Conservation (phyloP, 257 asterid genomes). For the Fraxinus pennsylvanica region DNA sequence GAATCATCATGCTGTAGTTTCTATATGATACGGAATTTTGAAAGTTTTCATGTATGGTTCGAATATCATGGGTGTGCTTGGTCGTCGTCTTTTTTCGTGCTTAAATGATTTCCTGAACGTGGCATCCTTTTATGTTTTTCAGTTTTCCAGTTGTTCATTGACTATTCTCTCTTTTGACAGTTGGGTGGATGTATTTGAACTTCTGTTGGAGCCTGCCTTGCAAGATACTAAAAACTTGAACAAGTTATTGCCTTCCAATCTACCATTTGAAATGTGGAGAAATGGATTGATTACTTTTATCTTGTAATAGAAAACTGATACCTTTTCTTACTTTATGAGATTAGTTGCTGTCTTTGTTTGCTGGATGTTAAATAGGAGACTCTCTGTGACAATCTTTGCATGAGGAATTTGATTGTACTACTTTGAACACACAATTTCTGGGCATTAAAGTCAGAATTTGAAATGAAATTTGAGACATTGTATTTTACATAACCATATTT, state of each 20-base stretch:
- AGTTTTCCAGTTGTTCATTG: conserved; percentile 9
- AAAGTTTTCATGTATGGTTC: background rate
- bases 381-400: background rate
- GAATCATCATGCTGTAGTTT: background rate
- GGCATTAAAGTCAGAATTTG: no score
- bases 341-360: background rate
- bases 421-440: no score
- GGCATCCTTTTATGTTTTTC: background rate
- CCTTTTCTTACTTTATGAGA: background rate
- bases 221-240: conserved; percentile 17
- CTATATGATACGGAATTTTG: background rate
- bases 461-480: no score
- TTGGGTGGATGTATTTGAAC: conserved; percentile 81
- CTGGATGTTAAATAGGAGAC: background rate
- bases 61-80: background rate
- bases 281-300: background rate
- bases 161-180: conserved; percentile 44
- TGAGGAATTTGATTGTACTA: no score
- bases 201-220: conserved; percentile 11
- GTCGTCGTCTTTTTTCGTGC: no score
- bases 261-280: background rate
- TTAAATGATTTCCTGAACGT: background rate
- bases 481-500: no score
- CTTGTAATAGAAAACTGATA: no score
- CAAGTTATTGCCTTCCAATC: conserved; percentile 10